Evolutionary conservation across 192 early-diverging fungal genomes (phyloP).

Genomic region (Rhizophagus sp.): DNA sequence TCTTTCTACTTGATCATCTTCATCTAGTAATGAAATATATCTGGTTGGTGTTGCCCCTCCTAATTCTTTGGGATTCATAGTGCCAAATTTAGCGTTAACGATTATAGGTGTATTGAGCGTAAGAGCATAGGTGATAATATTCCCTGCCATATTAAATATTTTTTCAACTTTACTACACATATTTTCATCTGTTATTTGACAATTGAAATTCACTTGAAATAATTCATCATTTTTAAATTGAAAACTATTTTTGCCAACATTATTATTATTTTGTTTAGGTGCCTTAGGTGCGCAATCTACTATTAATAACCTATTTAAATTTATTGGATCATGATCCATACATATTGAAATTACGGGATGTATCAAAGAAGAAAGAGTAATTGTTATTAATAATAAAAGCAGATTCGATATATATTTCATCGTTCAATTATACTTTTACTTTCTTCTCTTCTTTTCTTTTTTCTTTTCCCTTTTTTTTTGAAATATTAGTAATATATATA

Average conservation of each 20-base stretch:
- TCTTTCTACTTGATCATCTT: conserved; percentile 36
- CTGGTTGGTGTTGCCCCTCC: conserved; percentile 30
- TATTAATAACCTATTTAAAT: not conserved
- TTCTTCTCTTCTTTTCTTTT: no score
- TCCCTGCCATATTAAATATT: not conserved
- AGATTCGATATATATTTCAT: not conserved
- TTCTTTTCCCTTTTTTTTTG: no score
- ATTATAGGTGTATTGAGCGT: not conserved
- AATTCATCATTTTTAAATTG: not conserved
- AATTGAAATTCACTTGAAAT: not conserved
- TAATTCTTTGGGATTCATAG: not conserved
- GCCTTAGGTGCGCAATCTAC: not conserved
- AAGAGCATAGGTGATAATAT: not conserved
- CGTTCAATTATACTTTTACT: not conserved
- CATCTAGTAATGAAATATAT: conserved; percentile 32
- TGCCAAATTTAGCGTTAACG: not conserved
- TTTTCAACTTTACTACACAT: not conserved
- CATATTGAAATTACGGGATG: not conserved
- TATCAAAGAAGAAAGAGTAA: not conserved
- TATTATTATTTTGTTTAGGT: not conserved
- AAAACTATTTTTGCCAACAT: not conserved
- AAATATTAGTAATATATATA: no score
- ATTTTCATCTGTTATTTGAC: not conserved
- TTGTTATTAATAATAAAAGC: not conserved
- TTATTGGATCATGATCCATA: not conserved